A percentile compares a stretch with the other conserved stretches of the same genome.
These are phyloP conservation scores for Tripterygium wilfordii DNA, from an alignment of 177 flowering plant genomes.

Conservation along the genomic window DNA sequence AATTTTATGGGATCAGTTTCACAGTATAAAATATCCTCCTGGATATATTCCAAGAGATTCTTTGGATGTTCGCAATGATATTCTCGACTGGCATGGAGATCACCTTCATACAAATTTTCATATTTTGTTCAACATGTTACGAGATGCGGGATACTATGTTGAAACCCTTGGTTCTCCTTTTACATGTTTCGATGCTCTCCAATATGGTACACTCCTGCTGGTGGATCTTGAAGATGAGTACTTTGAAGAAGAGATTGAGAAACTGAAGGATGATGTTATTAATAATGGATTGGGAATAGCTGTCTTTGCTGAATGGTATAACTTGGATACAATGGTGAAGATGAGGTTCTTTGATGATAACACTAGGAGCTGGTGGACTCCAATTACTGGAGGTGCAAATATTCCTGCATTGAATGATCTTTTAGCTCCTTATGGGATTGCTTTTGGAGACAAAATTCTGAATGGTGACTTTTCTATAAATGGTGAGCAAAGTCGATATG, in stretches of 20 bases:
- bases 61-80: conserved; percentile 95
- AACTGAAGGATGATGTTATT: conserved; percentile 76
- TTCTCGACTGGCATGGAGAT: conserved; percentile 99
- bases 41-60: conserved; percentile 98
- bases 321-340: conserved; percentile 96
- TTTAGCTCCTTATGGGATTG: conserved; percentile 91
- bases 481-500: conserved; percentile 93
- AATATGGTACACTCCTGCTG: conserved; percentile 90
- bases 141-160: conserved; percentile 87
- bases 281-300: conserved; percentile 78
- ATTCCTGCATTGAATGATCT: conserved; percentile 95
- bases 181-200: conserved; percentile 96
- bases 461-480: conserved; percentile 90
- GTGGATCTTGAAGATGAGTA: conserved; percentile 99
- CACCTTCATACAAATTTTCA: conserved; percentile 96
- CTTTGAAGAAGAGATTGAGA: conserved; percentile 79
- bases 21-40: conserved; percentile 95
- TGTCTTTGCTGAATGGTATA: conserved; percentile 98
- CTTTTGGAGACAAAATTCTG: conserved; percentile 93
- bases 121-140: conserved; percentile 85
- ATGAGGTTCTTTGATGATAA: conserved; percentile 99
- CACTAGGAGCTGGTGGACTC: conserved; percentile 99
- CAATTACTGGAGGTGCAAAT: conserved; percentile 97
- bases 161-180: conserved; percentile 98
- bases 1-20: conserved; percentile 94